A percentile compares a stretch with the other conserved stretches of the same genome.
Conservation (phyloP, 106 monocot genomes). For the Amphibolis antarctica region DNA sequence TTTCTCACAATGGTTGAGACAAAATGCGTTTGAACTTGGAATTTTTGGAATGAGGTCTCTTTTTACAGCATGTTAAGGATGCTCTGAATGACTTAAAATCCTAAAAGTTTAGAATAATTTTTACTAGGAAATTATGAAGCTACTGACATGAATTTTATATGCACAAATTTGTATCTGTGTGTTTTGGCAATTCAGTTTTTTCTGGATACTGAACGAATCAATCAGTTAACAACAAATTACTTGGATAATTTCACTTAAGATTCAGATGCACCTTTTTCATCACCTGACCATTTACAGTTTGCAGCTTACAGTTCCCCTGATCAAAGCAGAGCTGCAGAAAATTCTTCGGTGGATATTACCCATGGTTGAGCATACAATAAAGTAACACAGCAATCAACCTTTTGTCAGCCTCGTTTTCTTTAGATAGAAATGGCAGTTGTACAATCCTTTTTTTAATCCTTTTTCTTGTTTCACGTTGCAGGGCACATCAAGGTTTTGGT, state of each 20-base stretch:
- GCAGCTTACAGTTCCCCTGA: conserved; percentile 52
- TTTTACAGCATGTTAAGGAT: no score
- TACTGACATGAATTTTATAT: conserved; percentile 12
- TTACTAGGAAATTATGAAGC: no score
- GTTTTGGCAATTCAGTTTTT: background rate
- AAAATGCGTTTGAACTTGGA: no score
- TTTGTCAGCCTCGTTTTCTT: background rate
- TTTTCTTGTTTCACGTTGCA: conserved; percentile 24
- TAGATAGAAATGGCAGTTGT: background rate
- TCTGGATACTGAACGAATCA: no score
- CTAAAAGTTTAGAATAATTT: no score
- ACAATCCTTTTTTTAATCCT: background rate
- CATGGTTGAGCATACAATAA: conserved; percentile 70
- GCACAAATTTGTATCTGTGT: background rate
- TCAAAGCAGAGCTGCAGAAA: conserved; percentile 76
- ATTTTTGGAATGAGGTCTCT: no score
- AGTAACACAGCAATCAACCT: conserved; percentile 17
- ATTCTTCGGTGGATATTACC: conserved; percentile 62
- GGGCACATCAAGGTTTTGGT: conserved; percentile 89
- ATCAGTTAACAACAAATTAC: no score
- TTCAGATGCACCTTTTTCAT: background rate
- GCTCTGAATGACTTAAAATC: no score
- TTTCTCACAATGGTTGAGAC: no score
- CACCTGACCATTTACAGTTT: background rate
- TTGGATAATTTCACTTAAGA: no score